Evolutionary conservation across 129 eudicot genomes (phyloP), one percentile per base, ranked within the genome.

Genomic region (Flaveria robusta): DNA sequence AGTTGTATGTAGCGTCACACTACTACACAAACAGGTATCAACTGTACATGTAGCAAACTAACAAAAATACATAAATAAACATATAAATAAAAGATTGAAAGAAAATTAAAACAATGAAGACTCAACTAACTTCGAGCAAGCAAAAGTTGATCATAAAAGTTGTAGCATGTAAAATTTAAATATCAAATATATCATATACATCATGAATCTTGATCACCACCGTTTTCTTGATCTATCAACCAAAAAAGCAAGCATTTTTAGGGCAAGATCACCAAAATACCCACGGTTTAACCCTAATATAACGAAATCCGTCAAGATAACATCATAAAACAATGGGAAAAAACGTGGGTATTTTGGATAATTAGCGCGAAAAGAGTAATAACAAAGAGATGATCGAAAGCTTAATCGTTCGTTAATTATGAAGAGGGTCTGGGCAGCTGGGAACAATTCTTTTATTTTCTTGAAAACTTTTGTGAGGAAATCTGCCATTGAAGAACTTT

Each of bases 401-500:
- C 45, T 54, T 20, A 51, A 41, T 18, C 60, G 5, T n/a, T 20
- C 68, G 79, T 77, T 89, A 78, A 83, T 93, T 93, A 75, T 93
- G 98, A 52, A 93, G 98, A 80, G 96, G 92, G 81, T 93, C 98
- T 70, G 98, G 98, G 84, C 98, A 93, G 64, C 96, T 93, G 72
- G 96, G 95, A 9, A 93, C 82, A 24, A 79, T 88, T 84, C 98
- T 83, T 68, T 93, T 93, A 55, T 66, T 74, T 52, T 89, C 91
- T 82, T 74, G 75, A 68, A 83, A 76, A 39, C 85, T 79, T 58
- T 65, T 80, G 52, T 75, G 76, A 72, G 81, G 83, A 65, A 81
- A 46, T 78, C 39, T 66, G 76, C 82, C 83, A 6, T 70, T 77
- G 76, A 87, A 89, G 81, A 84, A 87, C 81, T 87, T 82, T 12